Evolutionary conservation across 441 rosid genomes (phyloP), one percentile per base, ranked within the genome.

Genomic region (Euphorbia celastroides): DNA sequence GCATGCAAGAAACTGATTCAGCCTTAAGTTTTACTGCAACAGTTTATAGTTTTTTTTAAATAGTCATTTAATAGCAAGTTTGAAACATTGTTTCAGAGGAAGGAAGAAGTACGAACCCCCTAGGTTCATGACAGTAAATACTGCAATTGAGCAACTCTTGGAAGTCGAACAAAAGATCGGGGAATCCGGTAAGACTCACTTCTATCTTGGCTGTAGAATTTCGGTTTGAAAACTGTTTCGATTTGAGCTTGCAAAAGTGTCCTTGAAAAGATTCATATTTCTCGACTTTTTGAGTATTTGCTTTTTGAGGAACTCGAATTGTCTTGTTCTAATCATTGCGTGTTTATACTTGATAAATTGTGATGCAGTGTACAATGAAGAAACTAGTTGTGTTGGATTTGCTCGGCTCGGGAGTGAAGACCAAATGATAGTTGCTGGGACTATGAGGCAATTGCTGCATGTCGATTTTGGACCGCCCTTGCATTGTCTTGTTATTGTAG

Each of bases 401-500:
- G 93, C 98, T 26, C 77, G 90, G 69, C 67, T 94, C 44, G 99
- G 96, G 70, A 78, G 93, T 38, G 95, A 90, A 74, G 96, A 88
- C 65, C 96, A 90, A 80, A 81, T 62, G 81, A 86, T 90, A 62
- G 87, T 92, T 26, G 79, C 96, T 7, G 92, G 99, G 69, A 76
- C 89, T 36, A 92, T 92, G 97, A 86, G 70, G 78, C 80, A 85
- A 66, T 80, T 88, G 25, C 80, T 65, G 72, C 67, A 57, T 1
- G 88, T 87, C 60, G 93, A 92, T 81, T 92, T 88, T 67, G 96
- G 96, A 70, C 75, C 84, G 2, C 98, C 97, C 6, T 71, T 88
- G 70, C 98, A 88, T 82, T 92, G 95, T 79, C 89, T 87, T 51
- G 95, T 92, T 70, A 88, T 92, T 17, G 88, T 81, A 36, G 97